Evolutionary conservation across 2,329 filamentous ascomycete species (phyloP), one percentile per base, ranked within the genome.

Genomic region (Fusarium dlaminii): DNA sequence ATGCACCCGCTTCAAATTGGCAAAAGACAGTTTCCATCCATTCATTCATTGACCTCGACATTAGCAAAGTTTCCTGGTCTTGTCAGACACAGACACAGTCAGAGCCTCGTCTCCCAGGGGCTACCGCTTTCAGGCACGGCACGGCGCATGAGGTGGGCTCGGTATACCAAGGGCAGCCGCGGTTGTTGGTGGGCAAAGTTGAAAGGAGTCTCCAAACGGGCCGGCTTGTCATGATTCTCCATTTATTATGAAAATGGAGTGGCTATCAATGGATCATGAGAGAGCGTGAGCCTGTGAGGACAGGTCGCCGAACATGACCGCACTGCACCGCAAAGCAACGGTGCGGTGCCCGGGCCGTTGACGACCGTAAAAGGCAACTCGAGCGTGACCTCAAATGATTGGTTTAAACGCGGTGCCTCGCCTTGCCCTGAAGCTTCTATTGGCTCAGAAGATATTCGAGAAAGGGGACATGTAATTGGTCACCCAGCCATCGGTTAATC

Each of bases 141-240:
- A 63, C 61, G 62, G 68, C 49, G 32, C 49, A 52, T 24, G 30
- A 59, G 63, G 48, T 55, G 60, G 52, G 56, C 67, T 76, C 75
- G 75, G 75, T 73, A 73, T 76, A 61, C 60, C 66, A 63, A 71
- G 73, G 75, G 69, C 69, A 77, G 66, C 52, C 56, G 60, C 75
- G 75, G 75, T 66, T 75, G 66, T 65, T 62, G 67, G 54, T 63
- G 64, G 61, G 32, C 52, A 60, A 42, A 42, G 51, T 45, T 61
- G 58, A 64, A 58, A 60, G 57, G 57, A 52, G 46, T 30, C 42
- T 67, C 56, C 27, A 74, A 74, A 74, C 63, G 71, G 72, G 63
- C 71, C 72, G 71, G 71, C 46, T 74, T 63, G 51, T 67, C 27
- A 18, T 49, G 15, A 29, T 72, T 63, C 58, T 66, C 72, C 71